phyloP scores from a whole-genome alignment of 495 filamentous ascomycete genomes.

The Penicillium paxilli region DNA sequence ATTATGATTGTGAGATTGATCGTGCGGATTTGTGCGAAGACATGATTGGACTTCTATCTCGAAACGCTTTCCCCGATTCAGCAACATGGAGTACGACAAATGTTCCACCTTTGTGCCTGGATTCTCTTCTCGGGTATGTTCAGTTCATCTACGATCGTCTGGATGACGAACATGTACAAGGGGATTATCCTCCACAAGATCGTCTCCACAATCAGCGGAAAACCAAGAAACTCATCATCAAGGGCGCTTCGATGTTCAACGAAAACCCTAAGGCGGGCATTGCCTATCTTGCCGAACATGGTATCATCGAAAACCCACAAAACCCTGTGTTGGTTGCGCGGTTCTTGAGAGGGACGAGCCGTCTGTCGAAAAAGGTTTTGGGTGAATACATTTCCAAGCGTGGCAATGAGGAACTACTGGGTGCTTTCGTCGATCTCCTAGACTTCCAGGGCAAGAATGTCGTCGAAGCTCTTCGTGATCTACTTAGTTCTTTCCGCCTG shows the following conservation, averaged over 20 bases:
- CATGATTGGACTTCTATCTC: slow-evolving; percentile 85
- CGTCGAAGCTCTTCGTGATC: slow-evolving; percentile 83
- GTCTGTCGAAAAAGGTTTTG: slow-evolving; percentile 85
- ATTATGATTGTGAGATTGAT: slow-evolving; percentile 97
- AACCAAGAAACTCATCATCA: slow-evolving; percentile 84
- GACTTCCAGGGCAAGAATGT: slow-evolving; percentile 85
- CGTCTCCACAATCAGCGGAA: slow-evolving; percentile 66
- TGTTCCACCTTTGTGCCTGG: slow-evolving; percentile 91
- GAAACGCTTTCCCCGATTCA: slow-evolving; percentile 95
- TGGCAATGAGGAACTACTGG: slow-evolving; percentile 75
- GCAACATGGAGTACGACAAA: slow-evolving; percentile 99
- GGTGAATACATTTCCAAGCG: slow-evolving; percentile 93
- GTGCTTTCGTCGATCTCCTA: slow-evolving; percentile 80
- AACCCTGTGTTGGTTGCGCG: slow-evolving; percentile 72
- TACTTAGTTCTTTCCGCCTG: slow-evolving; percentile 90
- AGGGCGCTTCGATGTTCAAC: slow-evolving; percentile 90
- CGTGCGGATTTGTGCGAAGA: slow-evolving; percentile 92
- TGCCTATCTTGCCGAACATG: slow-evolving; percentile 77
- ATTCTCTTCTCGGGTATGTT: slow-evolving; percentile 86
- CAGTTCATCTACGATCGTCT: slow-evolving; percentile 88
- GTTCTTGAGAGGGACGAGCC: slow-evolving; percentile 81
- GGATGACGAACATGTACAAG: slow-evolving; percentile 62
- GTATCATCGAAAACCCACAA: slow-evolving; percentile 74
- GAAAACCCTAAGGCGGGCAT: slow-evolving; percentile 90
- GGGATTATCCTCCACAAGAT: slow-evolving; percentile 67